Base-by-base conservation (phyloP, 805 yeast genomes). In the Blastobotrys parvus region DNA sequence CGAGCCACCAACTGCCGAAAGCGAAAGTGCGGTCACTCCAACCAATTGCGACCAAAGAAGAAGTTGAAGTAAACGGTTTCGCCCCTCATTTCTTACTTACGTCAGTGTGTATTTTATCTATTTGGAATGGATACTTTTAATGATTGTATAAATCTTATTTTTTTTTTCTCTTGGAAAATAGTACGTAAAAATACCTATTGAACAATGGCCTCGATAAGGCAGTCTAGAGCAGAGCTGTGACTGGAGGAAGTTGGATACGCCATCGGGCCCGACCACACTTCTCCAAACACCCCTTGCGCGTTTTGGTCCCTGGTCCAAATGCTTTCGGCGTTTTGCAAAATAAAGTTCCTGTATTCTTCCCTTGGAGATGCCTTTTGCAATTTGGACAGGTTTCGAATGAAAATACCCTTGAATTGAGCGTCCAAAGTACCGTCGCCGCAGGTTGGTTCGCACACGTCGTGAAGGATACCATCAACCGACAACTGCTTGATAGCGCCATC, bases 1-100 rank as follows among this genome's bases (percentile, higher is more conserved):
- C 94, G 97, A 85, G 98, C 98, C 65, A 92, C 97, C 75, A 92
- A 92, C 96, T 92, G 98, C 83, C 88, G 98, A 81, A 92, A 92
- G 97, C 88, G 97, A 87, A 92, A 92, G 83, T 92, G 98, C 78
- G 98, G 98, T 69, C 98, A 92, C 94, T 80, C 96, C 72, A 92
- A 92, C 82, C 98, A 92, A 80, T 86, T 92, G 75, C 88, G 98
- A 81, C 97, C 97, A 77, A 92, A 90, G 94, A 90, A 90, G 94
- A 90, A 90, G 89, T 81, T 87, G 72, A 88, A 89, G 80, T 89
- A 76, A 74, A 70, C 74, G 67, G 63, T 67, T 69, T n/a, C n/a
- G n/a, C n/a, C 69, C 55, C 52, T 43, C 11, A 41, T 38, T 41
- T 30, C 36, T 30, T 19, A 16, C 17, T 20, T 15, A 7, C n/a